A percentile compares a stretch with the other conserved stretches of the same genome.
Conservation (phyloP, 1,139 yeast species). For the Suhomyces yuchorum region DNA sequence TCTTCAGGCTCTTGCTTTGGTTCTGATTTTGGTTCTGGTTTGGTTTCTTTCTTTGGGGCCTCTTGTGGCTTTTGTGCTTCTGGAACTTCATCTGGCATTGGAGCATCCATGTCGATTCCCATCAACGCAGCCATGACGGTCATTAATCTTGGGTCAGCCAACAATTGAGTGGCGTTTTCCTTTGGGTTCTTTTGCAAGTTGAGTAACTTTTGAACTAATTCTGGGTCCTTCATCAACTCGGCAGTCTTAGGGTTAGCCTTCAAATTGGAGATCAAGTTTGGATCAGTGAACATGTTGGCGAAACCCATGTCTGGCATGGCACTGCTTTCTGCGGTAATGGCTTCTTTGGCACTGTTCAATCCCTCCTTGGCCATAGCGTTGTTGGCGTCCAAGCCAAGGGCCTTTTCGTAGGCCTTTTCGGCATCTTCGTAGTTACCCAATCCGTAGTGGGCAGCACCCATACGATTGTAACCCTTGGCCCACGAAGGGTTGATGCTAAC, state of each 20-base stretch:
- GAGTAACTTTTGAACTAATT: conserved; percentile 70
- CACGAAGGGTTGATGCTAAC: conserved; percentile 76
- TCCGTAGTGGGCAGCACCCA: conserved; percentile 91
- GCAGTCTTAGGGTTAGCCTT: conserved; percentile 85
- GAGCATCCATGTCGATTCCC: conserved; percentile 74
- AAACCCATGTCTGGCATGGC: conserved; percentile 72
- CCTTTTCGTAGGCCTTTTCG: conserved; percentile 70
- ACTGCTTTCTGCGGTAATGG: conserved; percentile 42
- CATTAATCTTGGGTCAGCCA: conserved; percentile 85
- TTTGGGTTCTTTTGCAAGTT: conserved; percentile 74
- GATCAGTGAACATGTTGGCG: conserved; percentile 78
- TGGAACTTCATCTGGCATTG: conserved; percentile 27
- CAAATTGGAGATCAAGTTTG: conserved; percentile 73
- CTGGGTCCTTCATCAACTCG: conserved; percentile 85
- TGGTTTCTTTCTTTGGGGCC: conserved; percentile 4
- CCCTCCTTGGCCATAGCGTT: conserved; percentile 92
- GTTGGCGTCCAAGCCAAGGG: conserved; percentile 75
- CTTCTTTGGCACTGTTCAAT: conserved; percentile 64
- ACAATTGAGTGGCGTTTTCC: conserved; percentile 62
- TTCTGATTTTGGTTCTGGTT: conserved; percentile 16
- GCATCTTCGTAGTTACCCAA: conserved; percentile 75
- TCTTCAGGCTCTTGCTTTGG: conserved; percentile 30
- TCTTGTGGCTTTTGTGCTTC: conserved; percentile 17
- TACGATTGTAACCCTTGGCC: conserved; percentile 95
- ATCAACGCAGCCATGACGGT: conserved; percentile 82